Base-by-base conservation (phyloP, 495 filamentous ascomycete genomes). In the Aspergillus asperescens region DNA sequence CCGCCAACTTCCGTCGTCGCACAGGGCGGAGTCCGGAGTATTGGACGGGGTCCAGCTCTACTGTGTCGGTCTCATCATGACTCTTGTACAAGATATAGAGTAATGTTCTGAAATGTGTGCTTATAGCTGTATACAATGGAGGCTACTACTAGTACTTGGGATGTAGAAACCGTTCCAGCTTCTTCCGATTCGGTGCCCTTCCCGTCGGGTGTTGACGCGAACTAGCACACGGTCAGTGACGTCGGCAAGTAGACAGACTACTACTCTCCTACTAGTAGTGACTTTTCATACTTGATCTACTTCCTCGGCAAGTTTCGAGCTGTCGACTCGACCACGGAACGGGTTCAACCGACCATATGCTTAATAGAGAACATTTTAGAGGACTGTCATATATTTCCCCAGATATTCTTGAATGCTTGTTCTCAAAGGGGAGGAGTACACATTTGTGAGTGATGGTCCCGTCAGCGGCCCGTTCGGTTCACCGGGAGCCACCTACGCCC, bases 231-330 rank as follows among this genome's bases (percentile, higher is more conserved):
- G 53, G 58, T 47, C 49, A 64, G 58, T 72, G 69, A 72, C 69
- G 69, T 72, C 67, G 69, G 63, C 60, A 66, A 61, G 59, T 66
- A 55, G 62, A n/a, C n/a, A n/a, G n/a, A n/a, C n/a, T n/a, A n/a
- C n/a, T n/a, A n/a, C n/a, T n/a, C n/a, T n/a, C n/a, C n/a, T n/a
- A n/a, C n/a, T n/a, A n/a, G n/a, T n/a, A n/a, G n/a, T n/a, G n/a
- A n/a, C n/a, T n/a, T n/a, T n/a, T n/a, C n/a, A n/a, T n/a, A n/a
- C n/a, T n/a, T n/a, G n/a, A 54, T 61, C 58, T 59, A 53, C 42
- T 40, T 42, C 39, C 39, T 42, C 39, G 39, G 24, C 32, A n/a
- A 31, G 39, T 49, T 54, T 56, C 35, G 54, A 42, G n/a, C 45
- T 18, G 28, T 35, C 29, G 48, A 18, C 37, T 28, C 1, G 23